Evolutionary conservation across 176 grass and related monocot genomes (phyloP), one percentile per base, ranked within the genome.

Genomic region (Bromus sterilis): DNA sequence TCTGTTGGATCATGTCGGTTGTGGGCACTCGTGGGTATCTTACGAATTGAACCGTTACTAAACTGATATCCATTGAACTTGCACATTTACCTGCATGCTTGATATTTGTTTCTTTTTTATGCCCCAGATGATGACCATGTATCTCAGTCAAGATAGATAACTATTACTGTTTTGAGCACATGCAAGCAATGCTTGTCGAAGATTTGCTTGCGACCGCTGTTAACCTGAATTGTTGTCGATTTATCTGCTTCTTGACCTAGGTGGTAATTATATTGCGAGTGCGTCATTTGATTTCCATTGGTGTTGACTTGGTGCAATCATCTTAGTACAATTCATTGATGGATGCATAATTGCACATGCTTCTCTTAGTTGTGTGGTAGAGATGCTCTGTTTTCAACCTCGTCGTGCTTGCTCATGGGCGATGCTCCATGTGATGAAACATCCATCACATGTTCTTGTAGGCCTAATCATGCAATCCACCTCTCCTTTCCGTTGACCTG

Each of bases 361-460:
- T 70, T 42, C 64, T 36, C 40, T 48, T n/a, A 62, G 39, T 68
- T 11, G 48, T 70, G 5, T 40, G 43, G 6, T 40, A 30, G 24
- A 40, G 25, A 58, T 81, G 33, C 65, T 56, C 1, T 49, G 37
- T 76, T 78, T 75, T 62, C 13, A 6, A 14, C 18, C n/a, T n/a
- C 58, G 28, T 75, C 49, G 37, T 88, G 76, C 55, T 74, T 68
- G 18, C 75, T 75, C 20, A 70, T 51, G 58, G 42, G 56, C 35
- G 28, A 64, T 72, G 28, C 16, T 78, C 56, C 66, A 83, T 78
- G 77, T 89, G 87, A 49, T 55, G 86, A 48, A 23, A 33, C 79
- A 77, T 23, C 62, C 42, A 73, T 49, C 14, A 64, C 33, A 82
- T 70, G 72, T 46, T 84, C 59, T 29, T 65, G 16, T 74, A 48